Evolutionary conservation across 1,284 basidiomycete species (phyloP).

Genomic region (Polyporus tsugae): DNA sequence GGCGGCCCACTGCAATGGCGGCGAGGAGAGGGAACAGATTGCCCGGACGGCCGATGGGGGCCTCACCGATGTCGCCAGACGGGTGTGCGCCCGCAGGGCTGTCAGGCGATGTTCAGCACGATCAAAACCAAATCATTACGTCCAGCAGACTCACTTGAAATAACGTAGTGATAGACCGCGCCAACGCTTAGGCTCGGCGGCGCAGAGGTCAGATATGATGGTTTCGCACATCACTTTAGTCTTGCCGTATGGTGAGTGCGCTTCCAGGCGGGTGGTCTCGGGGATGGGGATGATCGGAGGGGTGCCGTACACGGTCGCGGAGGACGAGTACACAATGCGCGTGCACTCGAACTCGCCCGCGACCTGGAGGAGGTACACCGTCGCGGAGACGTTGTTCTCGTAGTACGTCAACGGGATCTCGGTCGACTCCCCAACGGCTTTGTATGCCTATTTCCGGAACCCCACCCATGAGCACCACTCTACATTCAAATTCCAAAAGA

Average conservation of each 20-base stretch:
- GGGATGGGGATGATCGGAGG: constrained; percentile 95
- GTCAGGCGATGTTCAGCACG: constrained; percentile 5
- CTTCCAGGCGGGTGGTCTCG: constrained; percentile 88
- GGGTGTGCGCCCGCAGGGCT: constrained; percentile 98
- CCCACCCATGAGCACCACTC: background rate
- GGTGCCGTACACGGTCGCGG: constrained; percentile 98
- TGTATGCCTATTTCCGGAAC: constrained; percentile 76
- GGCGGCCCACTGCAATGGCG: constrained; percentile 94
- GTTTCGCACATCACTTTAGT: constrained; percentile 96
- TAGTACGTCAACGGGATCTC: constrained; percentile 96
- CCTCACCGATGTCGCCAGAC: constrained; percentile 95
- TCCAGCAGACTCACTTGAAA: constrained; percentile 82
- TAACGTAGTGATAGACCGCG: constrained; percentile 89
- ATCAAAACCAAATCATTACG: background rate
- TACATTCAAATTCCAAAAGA: background rate
- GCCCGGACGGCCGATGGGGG: constrained; percentile 93
- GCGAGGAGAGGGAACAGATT: constrained; percentile 95
- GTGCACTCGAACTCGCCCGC: constrained; percentile 89
- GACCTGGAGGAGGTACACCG: constrained; percentile 81
- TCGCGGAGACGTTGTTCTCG: constrained; percentile 89
- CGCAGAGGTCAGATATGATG: constrained; percentile 90
- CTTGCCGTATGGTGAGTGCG: constrained; percentile 94
- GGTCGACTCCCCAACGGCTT: constrained; percentile 98
- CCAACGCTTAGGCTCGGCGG: constrained; percentile 80
- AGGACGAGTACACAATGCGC: constrained; percentile 96